Evolutionary conservation across 257 asterid species (phyloP).

Genomic region (Gentiana straminea): DNA sequence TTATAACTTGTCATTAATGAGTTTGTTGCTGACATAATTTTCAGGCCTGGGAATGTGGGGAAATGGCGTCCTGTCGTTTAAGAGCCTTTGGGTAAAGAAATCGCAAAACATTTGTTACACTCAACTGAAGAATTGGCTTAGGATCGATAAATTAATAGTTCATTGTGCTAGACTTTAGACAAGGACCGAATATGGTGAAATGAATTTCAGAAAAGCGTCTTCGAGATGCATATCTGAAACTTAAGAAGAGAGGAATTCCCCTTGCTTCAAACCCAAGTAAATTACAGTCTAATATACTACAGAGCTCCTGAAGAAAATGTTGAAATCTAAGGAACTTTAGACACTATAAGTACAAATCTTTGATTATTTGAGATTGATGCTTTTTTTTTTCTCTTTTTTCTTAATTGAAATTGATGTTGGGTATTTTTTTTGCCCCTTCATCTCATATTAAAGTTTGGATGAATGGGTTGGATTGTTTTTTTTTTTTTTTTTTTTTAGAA

Average conservation of each 20-base stretch:
- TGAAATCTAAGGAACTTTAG: too few relatives aligned
- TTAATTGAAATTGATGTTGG: too few relatives aligned
- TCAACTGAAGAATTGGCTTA: constrained; percentile 2
- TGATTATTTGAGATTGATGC: too few relatives aligned
- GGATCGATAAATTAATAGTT: not conserved
- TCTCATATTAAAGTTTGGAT: too few relatives aligned
- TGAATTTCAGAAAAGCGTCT: constrained; percentile 66
- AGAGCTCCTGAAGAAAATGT: constrained; percentile 75
- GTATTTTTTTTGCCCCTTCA: too few relatives aligned
- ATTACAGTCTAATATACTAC: constrained; percentile 74
- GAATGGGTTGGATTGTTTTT: too few relatives aligned
- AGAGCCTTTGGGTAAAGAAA: not conserved
- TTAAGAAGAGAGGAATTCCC: constrained; percentile 79
- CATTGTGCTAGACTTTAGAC: not conserved
- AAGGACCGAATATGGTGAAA: constrained; percentile 7
- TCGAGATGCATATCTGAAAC: constrained; percentile 59
- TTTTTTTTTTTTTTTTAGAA: too few relatives aligned
- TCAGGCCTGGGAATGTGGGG: constrained; percentile 99
- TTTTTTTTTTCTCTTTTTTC: too few relatives aligned
- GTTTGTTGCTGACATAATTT: constrained; percentile 5
- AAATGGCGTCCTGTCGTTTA: constrained; percentile 48
- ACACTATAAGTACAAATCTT: too few relatives aligned
- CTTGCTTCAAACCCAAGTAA: constrained; percentile 91
- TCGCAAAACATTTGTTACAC: not conserved
- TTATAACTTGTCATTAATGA: constrained; percentile 1